phyloP scores from a whole-genome alignment of 305 asterid genomes.

The Rubia peregrina region DNA sequence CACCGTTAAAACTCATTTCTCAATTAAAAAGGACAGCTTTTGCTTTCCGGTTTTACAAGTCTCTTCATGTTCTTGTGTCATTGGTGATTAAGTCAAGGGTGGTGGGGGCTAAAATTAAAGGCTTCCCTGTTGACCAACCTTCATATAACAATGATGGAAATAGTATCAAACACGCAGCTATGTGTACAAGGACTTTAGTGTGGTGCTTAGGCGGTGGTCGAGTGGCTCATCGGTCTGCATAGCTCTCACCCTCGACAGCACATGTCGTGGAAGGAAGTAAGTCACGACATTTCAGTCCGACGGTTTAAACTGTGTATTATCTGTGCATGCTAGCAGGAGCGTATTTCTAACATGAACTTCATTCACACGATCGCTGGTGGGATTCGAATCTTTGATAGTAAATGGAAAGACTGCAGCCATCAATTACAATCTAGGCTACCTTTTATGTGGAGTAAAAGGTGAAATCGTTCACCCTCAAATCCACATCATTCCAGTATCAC shows the following conservation, averaged over 20 bases:
- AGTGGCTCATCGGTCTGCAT: not conserved
- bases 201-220: too few species aligned
- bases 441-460: too few species aligned
- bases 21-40: not conserved
- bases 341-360: too few species aligned
- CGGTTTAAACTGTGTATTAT: too few species aligned
- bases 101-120: constrained; percentile 34
- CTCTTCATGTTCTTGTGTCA: not conserved
- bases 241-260: not conserved
- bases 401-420: not conserved
- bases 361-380: not conserved
- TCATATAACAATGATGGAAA: constrained; percentile 20
- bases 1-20: not conserved
- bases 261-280: not conserved
- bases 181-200: constrained; percentile 12
- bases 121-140: constrained; percentile 29
- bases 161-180: constrained; percentile 28
- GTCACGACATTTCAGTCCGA: not conserved
- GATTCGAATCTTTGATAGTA: not conserved
- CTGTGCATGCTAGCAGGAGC: too few species aligned
- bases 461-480: too few species aligned
- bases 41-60: not conserved
- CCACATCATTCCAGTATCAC: too few species aligned
- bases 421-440: too few species aligned
- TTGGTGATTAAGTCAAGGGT: constrained; percentile 20